Base-by-base conservation (phyloP, 495 filamentous ascomycete species). In the Penicillium bialowiezense region DNA sequence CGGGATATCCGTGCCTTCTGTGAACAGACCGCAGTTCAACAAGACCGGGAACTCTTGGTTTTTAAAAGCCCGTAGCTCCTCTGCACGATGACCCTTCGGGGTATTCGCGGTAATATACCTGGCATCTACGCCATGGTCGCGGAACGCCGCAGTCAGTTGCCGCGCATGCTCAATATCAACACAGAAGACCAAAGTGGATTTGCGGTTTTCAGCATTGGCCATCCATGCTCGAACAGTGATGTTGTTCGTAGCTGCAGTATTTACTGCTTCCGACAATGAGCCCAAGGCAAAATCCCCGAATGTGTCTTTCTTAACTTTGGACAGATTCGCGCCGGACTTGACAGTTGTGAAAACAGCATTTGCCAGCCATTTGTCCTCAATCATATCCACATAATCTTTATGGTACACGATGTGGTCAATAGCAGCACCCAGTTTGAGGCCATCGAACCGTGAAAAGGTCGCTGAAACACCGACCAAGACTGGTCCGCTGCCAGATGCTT, bases 371-470 rank as follows among this genome's bases (percentile, higher is more conserved):
- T 91, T 88, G 15, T 95, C 89, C 20, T 79, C 81, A 47, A 97
- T 97, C 91, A 97, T 96, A 54, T 97, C 91, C 44, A 97, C 78
- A 56, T 95, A 98, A 61, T 96, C 91, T 61, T 88, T 95, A 69
- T 97, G 95, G 56, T 96, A 99, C 20, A 97, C 95, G 46, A 99
- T 92, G 51, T 95, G 87, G 55, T 97, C 93, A 51, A 99, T 88
- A 13, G 88, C 91, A 29, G 88, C 80, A 4, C 91, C 92, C 1
- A 99, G 73, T 38, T 79, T 80, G n/a, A 96, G 71, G 0, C 93
- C 93, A 69, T 99, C 93, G 41, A 85, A 86, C 18, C 93, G 80
- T 14, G 90, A 90, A 51, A 97, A 84, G 0, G 93, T 99, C 5
- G 93, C 93, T 17, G 90, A 96, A 7, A 99, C 91, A 3, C 93